phyloP scores from a whole-genome alignment of 768 basidiomycete genomes.

The Rhizopogon rudus region DNA sequence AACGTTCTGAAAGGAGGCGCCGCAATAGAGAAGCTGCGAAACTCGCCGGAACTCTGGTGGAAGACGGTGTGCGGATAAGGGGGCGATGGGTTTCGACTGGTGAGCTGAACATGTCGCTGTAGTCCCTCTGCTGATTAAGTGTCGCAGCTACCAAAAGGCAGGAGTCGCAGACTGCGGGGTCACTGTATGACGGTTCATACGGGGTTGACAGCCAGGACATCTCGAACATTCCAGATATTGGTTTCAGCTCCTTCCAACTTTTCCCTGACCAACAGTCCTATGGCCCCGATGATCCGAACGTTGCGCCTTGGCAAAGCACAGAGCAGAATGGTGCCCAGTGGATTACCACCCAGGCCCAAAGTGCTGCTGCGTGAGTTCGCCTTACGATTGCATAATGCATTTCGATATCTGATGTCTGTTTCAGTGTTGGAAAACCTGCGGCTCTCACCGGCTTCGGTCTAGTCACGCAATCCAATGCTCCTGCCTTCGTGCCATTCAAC shows the following conservation, averaged over 20 bases:
- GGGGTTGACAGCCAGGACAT: slow-evolving; percentile 70
- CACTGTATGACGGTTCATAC: slow-evolving; percentile 56
- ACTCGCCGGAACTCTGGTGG: slow-evolving; percentile 25
- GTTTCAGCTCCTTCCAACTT: slow-evolving; percentile 55
- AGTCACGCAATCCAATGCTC: slow-evolving; percentile 49
- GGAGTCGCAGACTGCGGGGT: slow-evolving; percentile 35
- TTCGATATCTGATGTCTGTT: slow-evolving; percentile 3
- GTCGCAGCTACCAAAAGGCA: slow-evolving; percentile 44
- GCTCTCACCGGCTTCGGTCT: slow-evolving; percentile 55
- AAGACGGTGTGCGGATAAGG: slow-evolving; percentile 45
- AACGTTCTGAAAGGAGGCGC: slow-evolving; percentile 45
- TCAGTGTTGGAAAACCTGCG: slow-evolving; percentile 52
- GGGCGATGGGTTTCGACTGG: slow-evolving; percentile 57
- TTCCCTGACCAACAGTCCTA: slow-evolving; percentile 69
- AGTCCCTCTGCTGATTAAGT: slow-evolving; percentile 5
- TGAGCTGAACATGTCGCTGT: slow-evolving; percentile 18
- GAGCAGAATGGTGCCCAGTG: slow-evolving; percentile 48
- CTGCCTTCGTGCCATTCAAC: slow-evolving; percentile 62
- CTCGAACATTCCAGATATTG: slow-evolving; percentile 48
- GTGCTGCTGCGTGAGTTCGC: slow-evolving; percentile 38
- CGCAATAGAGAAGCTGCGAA: slow-evolving; percentile 33
- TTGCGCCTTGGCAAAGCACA: slow-evolving; percentile 48
- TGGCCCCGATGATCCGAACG: slow-evolving; percentile 40
- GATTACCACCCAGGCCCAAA: slow-evolving; percentile 46
- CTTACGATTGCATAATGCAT: neutral